These are phyloP conservation scores for Emmonsiellopsis sp. DNA, from an alignment of 2,329 filamentous ascomycete species.

Conservation along the genomic window DNA sequence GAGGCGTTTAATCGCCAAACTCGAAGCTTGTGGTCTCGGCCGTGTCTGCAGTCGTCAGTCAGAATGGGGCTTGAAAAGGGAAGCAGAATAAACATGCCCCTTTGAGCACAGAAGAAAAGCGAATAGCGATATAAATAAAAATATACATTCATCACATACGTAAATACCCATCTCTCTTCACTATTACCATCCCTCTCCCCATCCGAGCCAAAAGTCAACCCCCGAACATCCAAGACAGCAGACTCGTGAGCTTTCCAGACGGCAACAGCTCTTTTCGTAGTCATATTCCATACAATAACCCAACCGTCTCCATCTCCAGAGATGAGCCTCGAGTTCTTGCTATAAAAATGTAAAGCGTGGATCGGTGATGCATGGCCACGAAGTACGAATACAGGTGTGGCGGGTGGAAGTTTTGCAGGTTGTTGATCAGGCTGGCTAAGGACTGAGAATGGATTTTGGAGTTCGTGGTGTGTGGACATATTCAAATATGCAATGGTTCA, in stretches of 20 bases:
- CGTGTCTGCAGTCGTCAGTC: conserved; percentile 55
- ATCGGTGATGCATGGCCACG: conserved; percentile 77
- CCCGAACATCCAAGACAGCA: conserved; percentile 63
- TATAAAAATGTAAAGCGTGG: conserved; percentile 65
- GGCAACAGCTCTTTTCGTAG: conserved; percentile 67
- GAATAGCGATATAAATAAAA: conserved; percentile 1
- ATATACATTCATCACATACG: conserved; percentile 47
- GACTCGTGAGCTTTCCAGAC: conserved; percentile 81
- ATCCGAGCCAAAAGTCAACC: conserved; percentile 45
- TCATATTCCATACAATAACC: conserved; percentile 75
- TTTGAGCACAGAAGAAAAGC: conserved; percentile 8
- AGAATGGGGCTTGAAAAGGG: background rate
- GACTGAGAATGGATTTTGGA: background rate
- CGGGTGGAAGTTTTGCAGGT: conserved; percentile 29
- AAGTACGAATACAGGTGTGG: conserved; percentile 60
- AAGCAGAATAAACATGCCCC: background rate
- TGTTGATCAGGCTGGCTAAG: background rate
- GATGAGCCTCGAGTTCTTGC: conserved; percentile 63
- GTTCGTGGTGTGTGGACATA: background rate
- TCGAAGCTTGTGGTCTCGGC: conserved; percentile 74
- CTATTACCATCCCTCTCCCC: background rate
- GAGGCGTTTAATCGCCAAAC: conserved; percentile 75
- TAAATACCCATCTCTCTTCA: conserved; percentile 59
- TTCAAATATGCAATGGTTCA: background rate
- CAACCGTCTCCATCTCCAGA: conserved; percentile 88